Base-by-base conservation (phyloP, 208 protist species). In the Wallacemonas collosoma region DNA sequence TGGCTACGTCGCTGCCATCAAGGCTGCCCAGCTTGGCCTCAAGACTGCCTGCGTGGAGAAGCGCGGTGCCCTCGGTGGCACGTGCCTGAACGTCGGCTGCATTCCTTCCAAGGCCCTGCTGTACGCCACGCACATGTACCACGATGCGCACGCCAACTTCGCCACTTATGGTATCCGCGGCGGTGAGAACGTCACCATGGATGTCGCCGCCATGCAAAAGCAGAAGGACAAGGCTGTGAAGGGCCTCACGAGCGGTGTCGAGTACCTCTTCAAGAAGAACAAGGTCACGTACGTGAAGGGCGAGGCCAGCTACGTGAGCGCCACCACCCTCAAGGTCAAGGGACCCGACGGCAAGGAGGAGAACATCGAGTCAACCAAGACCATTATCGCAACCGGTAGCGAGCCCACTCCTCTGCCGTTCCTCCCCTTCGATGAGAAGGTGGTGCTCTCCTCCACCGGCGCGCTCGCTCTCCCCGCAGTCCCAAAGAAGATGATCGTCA, bases 71-170 rank as follows among this genome's bases (percentile, higher is more conserved):
- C 94, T 99, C 26, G 99, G 99, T 41, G 98, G 98, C 71, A 99
- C 98, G 15, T 99, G 99, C 91, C 90, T 99, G n/a, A 99, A 99
- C 83, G 98, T 99, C 43, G 98, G 98, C 43, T 99, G 99, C 92
- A 99, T 99, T 76, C 99, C 99, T 12, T 99, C 98, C 63, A 99
- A 99, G 91, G 91, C 98, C 45, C 94, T 99, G 4, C 92, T 99
- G 0, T 94, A 99, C 81, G 93, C 98, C 41, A 99, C 98, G 39
- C 98, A 99, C 83, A 55, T 99, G 55, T 99, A 98, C 80, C 90
- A 99, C 70, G 89, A 98, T 62, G 95, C 98, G 5, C 87, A 98
- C 80, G 65, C 93, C 68, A 95, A 98, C 72, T 99, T 99, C 75
- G 78, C 77, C 35, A 90, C 96, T 55, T 96, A 94, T 76, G 98